Percentiles rank a stretch among this genome's conserved stretches.
These are phyloP conservation scores for Umbilicus rupestris DNA, from an alignment of 164 flowering plant species.

Conservation along the genomic window DNA sequence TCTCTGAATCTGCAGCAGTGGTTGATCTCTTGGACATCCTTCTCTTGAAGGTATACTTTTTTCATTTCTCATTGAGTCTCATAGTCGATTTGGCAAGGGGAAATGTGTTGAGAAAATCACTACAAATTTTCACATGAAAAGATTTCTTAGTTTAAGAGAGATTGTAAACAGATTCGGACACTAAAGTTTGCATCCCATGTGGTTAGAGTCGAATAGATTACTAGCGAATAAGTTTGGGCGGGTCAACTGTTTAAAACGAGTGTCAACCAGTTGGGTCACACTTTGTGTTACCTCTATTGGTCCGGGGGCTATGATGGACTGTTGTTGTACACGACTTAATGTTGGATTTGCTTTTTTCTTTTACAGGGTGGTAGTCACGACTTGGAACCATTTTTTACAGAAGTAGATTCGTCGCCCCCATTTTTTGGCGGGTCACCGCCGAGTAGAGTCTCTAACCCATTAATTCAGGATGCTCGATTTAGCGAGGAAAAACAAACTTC, in stretches of 20 bases:
- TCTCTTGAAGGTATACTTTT: neutral
- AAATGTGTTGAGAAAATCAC: neutral
- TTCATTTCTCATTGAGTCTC: neutral
- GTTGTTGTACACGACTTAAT: neutral
- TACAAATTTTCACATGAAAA: no score
- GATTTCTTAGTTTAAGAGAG: no score
- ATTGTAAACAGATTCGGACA: no score
- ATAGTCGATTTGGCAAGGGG: neutral
- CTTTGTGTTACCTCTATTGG: no score
- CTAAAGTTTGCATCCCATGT: no score
- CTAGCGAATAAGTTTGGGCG: no score
- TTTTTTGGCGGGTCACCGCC: neutral
- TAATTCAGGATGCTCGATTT: conserved; percentile 1
- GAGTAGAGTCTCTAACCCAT: conserved; percentile 3
- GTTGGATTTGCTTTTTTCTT: neutral
- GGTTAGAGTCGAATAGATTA: no score
- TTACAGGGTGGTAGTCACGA: neutral
- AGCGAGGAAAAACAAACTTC: neutral
- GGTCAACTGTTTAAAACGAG: no score
- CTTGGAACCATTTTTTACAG: neutral
- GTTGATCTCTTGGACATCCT: neutral
- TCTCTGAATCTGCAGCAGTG: neutral
- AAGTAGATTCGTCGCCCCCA: neutral
- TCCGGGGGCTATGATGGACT: no score
- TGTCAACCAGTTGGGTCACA: no score